Conservation (phyloP, 2,329 filamentous ascomycete species). For the Diaporthe destruens region DNA sequence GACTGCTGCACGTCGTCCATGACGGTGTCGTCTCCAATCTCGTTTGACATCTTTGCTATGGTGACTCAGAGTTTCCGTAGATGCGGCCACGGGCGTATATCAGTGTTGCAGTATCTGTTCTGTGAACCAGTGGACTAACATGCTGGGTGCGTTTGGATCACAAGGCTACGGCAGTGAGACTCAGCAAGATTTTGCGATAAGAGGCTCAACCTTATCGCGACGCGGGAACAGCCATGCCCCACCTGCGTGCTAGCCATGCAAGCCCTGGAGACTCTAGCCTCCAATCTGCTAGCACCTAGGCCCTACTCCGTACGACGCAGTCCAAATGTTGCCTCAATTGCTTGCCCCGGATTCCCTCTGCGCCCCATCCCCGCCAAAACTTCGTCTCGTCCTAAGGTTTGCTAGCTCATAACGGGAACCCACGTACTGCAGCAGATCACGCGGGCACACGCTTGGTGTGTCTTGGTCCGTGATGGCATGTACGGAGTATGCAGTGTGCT, state of each 20-base stretch:
- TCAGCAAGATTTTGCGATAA: slow-evolving; percentile 41
- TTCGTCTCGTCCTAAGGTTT: slow-evolving; percentile 24
- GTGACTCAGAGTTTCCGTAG: not conserved
- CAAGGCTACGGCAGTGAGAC: slow-evolving; percentile 24
- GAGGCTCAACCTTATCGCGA: slow-evolving; percentile 33
- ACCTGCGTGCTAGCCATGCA: not conserved
- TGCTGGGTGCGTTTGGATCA: slow-evolving; percentile 13
- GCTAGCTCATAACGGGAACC: slow-evolving; percentile 10
- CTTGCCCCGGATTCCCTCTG: slow-evolving; percentile 17
- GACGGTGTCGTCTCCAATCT: slow-evolving; percentile 47
- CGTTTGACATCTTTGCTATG: slow-evolving; percentile 40
- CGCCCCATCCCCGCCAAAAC: slow-evolving; percentile 14
- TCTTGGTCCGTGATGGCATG: slow-evolving; percentile 12
- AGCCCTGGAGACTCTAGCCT: no score
- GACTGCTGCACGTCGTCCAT: slow-evolving; percentile 61
- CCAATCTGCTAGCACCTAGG: no score
- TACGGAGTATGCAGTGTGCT: not conserved
- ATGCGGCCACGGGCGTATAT: not conserved
- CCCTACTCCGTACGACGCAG: no score
- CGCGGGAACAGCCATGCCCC: slow-evolving; percentile 22
- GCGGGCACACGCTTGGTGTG: slow-evolving; percentile 12
- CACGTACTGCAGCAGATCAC: slow-evolving; percentile 19
- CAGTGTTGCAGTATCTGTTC: not conserved
- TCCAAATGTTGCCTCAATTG: not conserved
- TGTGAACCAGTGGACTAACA: slow-evolving; percentile 13